Percentiles rank a stretch among this genome's conserved stretches.
These are phyloP conservation scores for Apophysomyces elegans DNA, from an alignment of 371 early-diverging fungal species.

Conservation along the genomic window DNA sequence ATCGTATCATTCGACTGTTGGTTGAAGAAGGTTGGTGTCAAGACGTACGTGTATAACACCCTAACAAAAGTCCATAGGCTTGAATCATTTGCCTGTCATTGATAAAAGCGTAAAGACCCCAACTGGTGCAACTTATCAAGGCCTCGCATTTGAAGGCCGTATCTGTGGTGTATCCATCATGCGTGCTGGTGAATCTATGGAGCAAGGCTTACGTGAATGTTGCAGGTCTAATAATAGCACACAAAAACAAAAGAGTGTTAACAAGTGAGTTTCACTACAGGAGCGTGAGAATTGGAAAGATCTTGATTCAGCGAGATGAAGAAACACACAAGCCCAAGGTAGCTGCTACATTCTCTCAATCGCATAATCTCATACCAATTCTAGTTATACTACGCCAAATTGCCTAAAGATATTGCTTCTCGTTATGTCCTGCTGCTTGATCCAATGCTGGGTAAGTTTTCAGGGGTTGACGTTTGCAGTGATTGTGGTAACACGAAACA, in stretches of 20 bases:
- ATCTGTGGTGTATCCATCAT: conserved; percentile 97
- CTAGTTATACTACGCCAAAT: conserved; percentile 88
- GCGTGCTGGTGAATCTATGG: conserved; percentile 95
- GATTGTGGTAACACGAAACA: conserved; percentile 4
- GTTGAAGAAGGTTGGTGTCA: conserved; percentile 80
- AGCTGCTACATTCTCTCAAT: conserved; percentile 12
- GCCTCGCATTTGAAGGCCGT: conserved; percentile 82
- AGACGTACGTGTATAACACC: background rate
- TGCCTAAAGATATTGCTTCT: conserved; percentile 85
- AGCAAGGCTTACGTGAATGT: conserved; percentile 90
- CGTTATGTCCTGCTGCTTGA: conserved; percentile 89
- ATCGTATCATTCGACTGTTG: conserved; percentile 89
- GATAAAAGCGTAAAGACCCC: conserved; percentile 80
- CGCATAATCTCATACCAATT: background rate
- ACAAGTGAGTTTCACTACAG: conserved; percentile 28
- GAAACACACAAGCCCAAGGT: conserved; percentile 88
- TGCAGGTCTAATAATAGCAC: conserved; percentile 57
- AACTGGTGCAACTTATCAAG: conserved; percentile 72
- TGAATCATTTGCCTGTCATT: conserved; percentile 90
- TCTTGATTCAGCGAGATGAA: conserved; percentile 94
- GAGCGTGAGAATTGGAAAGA: conserved; percentile 92
- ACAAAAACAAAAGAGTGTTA: background rate
- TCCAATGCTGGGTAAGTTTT: conserved; percentile 84
- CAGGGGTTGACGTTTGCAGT: background rate
- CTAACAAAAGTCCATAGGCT: conserved; percentile 48